These are phyloP conservation scores for Leonotis leonurus DNA, from an alignment of 257 asterid species.

Conservation along the genomic window DNA sequence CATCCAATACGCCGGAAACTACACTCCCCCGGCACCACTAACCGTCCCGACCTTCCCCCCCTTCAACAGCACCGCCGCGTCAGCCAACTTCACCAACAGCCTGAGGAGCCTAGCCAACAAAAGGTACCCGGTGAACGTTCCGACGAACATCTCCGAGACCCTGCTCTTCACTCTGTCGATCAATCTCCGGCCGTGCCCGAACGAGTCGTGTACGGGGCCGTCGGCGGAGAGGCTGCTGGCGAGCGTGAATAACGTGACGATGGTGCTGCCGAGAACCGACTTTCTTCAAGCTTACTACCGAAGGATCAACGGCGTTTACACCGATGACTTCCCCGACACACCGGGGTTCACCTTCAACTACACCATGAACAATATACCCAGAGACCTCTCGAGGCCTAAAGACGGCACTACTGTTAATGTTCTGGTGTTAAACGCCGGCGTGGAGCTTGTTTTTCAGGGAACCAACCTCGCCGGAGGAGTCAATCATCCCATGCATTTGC, in stretches of 20 bases:
- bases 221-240: conserved; percentile 22
- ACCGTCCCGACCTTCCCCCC: not conserved
- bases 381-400: not conserved
- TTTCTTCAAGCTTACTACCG: conserved; percentile 37
- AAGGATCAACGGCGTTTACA: not conserved
- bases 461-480: not conserved
- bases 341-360: not conserved
- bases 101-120: not conserved
- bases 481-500: not conserved
- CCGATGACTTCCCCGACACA: not conserved
- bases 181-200: conserved; percentile 24
- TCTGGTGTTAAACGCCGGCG: not conserved
- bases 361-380: not conserved
- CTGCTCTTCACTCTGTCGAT: conserved; percentile 32
- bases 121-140: not conserved
- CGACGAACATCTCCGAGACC: not conserved
- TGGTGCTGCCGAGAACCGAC: conserved; percentile 21
- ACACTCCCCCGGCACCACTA: not conserved
- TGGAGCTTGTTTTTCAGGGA: not conserved
- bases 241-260: conserved; percentile 40
- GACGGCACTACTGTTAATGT: not conserved
- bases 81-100: not conserved
- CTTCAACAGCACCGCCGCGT: not conserved
- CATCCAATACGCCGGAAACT: not conserved
- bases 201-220: conserved; percentile 27